Evolutionary conservation across 768 basidiomycete genomes (phyloP), one percentile per base, ranked within the genome.

Genomic region (Lactarius hengduanensis): DNA sequence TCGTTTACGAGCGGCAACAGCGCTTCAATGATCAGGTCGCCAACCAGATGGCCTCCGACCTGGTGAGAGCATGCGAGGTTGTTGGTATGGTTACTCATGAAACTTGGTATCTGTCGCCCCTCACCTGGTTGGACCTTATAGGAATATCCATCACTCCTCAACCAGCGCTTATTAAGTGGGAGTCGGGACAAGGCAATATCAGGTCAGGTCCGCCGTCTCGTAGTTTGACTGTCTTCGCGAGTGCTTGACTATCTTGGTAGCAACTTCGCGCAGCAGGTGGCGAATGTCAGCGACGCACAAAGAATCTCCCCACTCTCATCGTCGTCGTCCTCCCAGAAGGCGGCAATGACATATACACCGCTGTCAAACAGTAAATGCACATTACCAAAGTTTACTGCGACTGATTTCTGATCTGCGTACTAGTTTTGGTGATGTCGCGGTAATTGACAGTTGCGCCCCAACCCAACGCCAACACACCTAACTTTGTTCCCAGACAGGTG

Each of bases 291-390:
- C 70, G 75, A 32, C 80, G 78, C 70, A 76, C 75, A 38, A 76
- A 76, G 8, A 74, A 72, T 6, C 76, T 78, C 0, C 89, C 91
- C 0, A 78, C 78, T 9, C 78, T 93, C 2, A 79, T 91, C 26
- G 84, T 92, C 1, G 82, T 86, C 32, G 74, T 93, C 47, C 79
- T 93, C 22, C 92, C 91, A 0, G 88, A 92, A 67, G 84, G 83
- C 2, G 88, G 86, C 1, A 86, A 88, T 43, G 90, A 93, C 59
- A 84, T 91, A 11, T 93, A 93, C 70, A 86, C 82, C 2, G 84
- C 86, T 22, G 83, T 92, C 30, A 93, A 93, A 77, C 87, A 91
- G 91, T 93, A 72, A 68, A 86, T 81, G 0, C 36, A 61, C 15
- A 36, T 28, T 22, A 13, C 59, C 22, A 47, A 54, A 20, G 54